These are phyloP conservation scores for Leccinum subtestaceum DNA, from an alignment of 768 basidiomycete species.

Conservation along the genomic window DNA sequence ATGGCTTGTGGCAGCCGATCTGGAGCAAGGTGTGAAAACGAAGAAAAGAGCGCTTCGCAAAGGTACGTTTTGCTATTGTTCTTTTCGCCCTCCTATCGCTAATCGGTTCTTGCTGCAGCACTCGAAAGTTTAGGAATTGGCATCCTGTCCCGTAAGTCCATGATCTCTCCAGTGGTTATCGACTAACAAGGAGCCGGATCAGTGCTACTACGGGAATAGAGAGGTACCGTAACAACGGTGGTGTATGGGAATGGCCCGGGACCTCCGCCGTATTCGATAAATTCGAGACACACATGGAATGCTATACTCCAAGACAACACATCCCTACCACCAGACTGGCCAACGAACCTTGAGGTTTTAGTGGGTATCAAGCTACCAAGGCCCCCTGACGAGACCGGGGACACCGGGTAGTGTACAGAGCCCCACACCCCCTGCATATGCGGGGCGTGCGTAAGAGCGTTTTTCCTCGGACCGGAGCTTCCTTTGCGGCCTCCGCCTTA, in stretches of 20 bases:
- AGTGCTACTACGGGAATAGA: constrained; percentile 69
- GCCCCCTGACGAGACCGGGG: too few species aligned
- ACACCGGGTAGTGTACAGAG: too few species aligned
- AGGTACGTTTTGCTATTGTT: constrained; percentile 44
- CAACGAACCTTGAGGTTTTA: too few species aligned
- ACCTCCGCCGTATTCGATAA: constrained; percentile 76
- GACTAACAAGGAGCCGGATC: constrained; percentile 1
- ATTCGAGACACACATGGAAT: constrained; percentile 21
- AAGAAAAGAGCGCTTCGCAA: constrained; percentile 92
- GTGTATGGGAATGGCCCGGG: constrained; percentile 91
- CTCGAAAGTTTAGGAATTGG: constrained; percentile 94
- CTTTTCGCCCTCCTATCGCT: neutral
- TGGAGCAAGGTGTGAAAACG: constrained; percentile 80
- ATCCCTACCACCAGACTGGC: too few species aligned
- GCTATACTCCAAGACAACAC: too few species aligned
- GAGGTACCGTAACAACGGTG: constrained; percentile 70
- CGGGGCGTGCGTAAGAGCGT: too few species aligned
- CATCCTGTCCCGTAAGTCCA: constrained; percentile 81
- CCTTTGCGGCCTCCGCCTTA: too few species aligned
- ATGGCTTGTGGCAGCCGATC: constrained; percentile 90
- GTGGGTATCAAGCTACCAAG: too few species aligned
- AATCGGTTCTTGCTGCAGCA: constrained; percentile 42
- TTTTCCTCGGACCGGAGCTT: too few species aligned
- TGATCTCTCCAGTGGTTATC: neutral
- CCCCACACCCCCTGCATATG: too few species aligned